Percentiles rank a stretch among this genome's conserved stretches.
phyloP scores from a whole-genome alignment of 2,329 filamentous ascomycete species.

The Penicillium sp. region DNA sequence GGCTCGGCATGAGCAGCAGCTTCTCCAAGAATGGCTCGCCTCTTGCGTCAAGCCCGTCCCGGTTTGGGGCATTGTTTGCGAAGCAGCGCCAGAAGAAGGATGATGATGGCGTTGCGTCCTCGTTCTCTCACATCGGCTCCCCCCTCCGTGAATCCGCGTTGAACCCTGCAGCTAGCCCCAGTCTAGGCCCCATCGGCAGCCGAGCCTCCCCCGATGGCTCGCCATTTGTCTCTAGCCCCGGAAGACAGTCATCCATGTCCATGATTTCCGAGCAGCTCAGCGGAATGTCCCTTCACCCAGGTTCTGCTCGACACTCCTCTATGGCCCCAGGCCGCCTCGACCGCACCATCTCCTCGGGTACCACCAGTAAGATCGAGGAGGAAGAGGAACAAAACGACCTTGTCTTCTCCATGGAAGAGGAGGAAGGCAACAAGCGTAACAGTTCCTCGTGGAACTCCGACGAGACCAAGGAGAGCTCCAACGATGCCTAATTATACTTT shows the following conservation, averaged over 20 bases:
- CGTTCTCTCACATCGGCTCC: slow-evolving; percentile 63
- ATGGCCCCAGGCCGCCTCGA: slow-evolving; percentile 40
- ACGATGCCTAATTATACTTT: slow-evolving; percentile 26
- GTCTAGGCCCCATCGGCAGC: slow-evolving; percentile 51
- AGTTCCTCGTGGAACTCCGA: slow-evolving; percentile 36
- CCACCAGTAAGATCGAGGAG: slow-evolving; percentile 49
- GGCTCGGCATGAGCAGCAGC: slow-evolving; percentile 51
- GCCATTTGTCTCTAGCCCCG: slow-evolving; percentile 55
- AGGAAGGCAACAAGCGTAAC: slow-evolving; percentile 47
- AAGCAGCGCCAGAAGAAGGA: slow-evolving; percentile 54
- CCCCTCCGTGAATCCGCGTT: slow-evolving; percentile 63
- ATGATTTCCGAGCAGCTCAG: slow-evolving; percentile 61
- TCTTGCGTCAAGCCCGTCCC: slow-evolving; percentile 59
- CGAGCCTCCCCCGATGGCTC: slow-evolving; percentile 50
- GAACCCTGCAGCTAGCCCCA: slow-evolving; percentile 51
- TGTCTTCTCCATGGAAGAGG: slow-evolving; percentile 53
- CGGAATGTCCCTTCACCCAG: slow-evolving; percentile 45
- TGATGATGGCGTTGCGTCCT: slow-evolving; percentile 48
- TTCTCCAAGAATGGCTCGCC: slow-evolving; percentile 56
- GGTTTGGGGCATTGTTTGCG: slow-evolving; percentile 61
- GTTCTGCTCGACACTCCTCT: slow-evolving; percentile 38
- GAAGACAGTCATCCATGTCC: slow-evolving; percentile 58
- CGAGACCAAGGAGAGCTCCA: slow-evolving; percentile 32
- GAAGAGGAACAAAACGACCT: slow-evolving; percentile 45
- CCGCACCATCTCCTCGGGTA: slow-evolving; percentile 47